Percentiles rank a stretch among this genome's conserved stretches.
These are phyloP conservation scores for Euphrasia confusa DNA, from an alignment of 257 asterid genomes.

Conservation along the genomic window DNA sequence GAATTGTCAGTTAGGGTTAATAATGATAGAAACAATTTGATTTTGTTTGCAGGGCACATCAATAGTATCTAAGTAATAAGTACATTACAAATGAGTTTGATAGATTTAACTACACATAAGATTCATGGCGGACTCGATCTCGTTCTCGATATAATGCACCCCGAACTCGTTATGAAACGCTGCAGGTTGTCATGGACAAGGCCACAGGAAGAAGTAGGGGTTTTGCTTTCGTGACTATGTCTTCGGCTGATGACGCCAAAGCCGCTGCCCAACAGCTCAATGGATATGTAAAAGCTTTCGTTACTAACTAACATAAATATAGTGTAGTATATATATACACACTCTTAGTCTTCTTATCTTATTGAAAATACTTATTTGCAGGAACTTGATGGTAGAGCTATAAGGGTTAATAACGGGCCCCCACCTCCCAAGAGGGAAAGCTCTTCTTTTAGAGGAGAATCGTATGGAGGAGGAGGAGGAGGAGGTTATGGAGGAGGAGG, in stretches of 20 bases:
- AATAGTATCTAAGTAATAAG: too few relatives aligned
- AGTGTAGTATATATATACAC: too few relatives aligned
- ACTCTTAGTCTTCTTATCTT: neutral
- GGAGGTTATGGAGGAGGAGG: slow-evolving; percentile 28
- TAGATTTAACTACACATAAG: too few relatives aligned
- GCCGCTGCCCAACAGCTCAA: slow-evolving; percentile 74
- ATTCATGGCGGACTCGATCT: too few relatives aligned
- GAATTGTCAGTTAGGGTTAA: neutral
- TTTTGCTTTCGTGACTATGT: slow-evolving; percentile 85
- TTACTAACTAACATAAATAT: neutral
- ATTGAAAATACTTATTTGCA: slow-evolving; percentile 21
- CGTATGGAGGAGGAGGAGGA: slow-evolving; percentile 12
- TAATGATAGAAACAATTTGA: neutral
- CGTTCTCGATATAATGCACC: neutral
- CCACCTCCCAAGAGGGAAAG: slow-evolving; percentile 72
- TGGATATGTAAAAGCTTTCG: slow-evolving; percentile 63
- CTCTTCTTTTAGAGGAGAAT: slow-evolving; percentile 37
- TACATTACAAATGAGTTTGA: too few relatives aligned
- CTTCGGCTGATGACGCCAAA: slow-evolving; percentile 57
- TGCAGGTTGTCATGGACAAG: slow-evolving; percentile 91
- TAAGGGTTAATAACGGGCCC: slow-evolving; percentile 86
- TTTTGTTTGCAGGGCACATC: too few relatives aligned
- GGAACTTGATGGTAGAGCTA: slow-evolving; percentile 72
- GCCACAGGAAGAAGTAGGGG: slow-evolving; percentile 85
- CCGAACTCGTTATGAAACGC: neutral